Evolutionary conservation across 306 rosid genomes (phyloP), one percentile per base, ranked within the genome.

Genomic region (Dryas drummondii): DNA sequence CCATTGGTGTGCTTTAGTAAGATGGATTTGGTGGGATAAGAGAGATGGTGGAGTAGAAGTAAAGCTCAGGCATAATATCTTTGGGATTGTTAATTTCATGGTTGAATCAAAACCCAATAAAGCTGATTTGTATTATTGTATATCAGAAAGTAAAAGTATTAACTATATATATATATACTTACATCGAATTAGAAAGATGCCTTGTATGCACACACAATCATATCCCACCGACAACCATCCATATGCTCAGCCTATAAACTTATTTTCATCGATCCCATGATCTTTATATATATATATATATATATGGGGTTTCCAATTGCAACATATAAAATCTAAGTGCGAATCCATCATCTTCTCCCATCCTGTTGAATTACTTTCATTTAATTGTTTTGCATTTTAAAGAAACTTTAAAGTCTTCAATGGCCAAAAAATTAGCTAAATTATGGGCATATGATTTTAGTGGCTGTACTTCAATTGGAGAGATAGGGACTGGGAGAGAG

Each of bases 11-110:
- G 19, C 71, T 52, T 62, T 74, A 62, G 61, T 61, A 50, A 60
- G 27, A 64, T 75, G 72, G 78, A 64, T 75, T 75, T 63, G 78
- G 63, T 75, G 22, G 49, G 60, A 62, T 62, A 50, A 12, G 19
- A 61, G 68, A 59, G 54, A 45, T 63, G 53, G 78, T 75, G 78
- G 71, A 75, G 78, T 64, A 41, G 53, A 74, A 72, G 62, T 42
- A 64, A 64, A 64, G 78, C 22, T 59, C 0, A 48, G 32, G 58
- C 6, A 72, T 59, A 59, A 72, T 59, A 46, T 72, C 57, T 16
- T 54, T 55, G 5, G 6, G 68, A 14, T 63, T 40, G 11, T 51
- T 63, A 40, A 13, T 48, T 37, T 53, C 70, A 64, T 19, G 63
- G 58, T 41, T 53, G 72, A 64, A 75, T 75, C 78, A 50, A 50